Conservation (phyloP, 176 grass and related monocot genomes). For the Triticum monococcum region DNA sequence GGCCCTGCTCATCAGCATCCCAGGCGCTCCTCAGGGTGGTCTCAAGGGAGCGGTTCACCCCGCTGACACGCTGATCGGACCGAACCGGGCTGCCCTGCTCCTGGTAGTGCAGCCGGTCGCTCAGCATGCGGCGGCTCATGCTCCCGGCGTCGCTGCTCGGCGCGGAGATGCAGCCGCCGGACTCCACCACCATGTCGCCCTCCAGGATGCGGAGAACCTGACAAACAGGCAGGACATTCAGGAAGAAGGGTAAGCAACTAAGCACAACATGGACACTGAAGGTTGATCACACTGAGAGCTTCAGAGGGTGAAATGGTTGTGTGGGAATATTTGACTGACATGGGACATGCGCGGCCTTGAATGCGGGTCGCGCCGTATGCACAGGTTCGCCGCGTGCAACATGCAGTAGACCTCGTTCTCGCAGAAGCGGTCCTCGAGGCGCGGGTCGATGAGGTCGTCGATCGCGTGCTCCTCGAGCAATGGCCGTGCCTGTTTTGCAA, state of each 20-base stretch:
- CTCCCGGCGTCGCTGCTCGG: constrained; percentile 59
- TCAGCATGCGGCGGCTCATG: constrained; percentile 54
- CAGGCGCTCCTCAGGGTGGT: constrained; percentile 36
- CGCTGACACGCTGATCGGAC: constrained; percentile 12
- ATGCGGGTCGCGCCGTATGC: constrained; percentile 76
- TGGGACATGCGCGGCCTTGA: constrained; percentile 87
- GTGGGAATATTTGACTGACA: neutral
- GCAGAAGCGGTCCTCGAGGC: constrained; percentile 40
- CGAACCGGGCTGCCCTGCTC: constrained; percentile 35
- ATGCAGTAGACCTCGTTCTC: constrained; percentile 84
- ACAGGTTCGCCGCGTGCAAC: constrained; percentile 84
- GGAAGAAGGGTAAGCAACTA: neutral
- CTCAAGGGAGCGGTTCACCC: constrained; percentile 37
- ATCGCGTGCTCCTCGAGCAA: constrained; percentile 64
- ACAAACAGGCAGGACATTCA: neutral
- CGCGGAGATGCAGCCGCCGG: constrained; percentile 46
- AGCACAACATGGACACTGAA: neutral
- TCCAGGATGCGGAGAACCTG: constrained; percentile 92
- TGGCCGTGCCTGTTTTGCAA: constrained; percentile 61
- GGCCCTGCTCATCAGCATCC: constrained; percentile 46
- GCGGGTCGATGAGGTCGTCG: constrained; percentile 64
- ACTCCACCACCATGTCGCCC: constrained; percentile 66
- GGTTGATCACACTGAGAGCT: neutral
- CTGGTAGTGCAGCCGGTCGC: constrained; percentile 22
- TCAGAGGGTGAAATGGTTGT: neutral